These are phyloP conservation scores for Wallacemonas sp. DNA, from an alignment of 208 protist species.

Conservation along the genomic window DNA sequence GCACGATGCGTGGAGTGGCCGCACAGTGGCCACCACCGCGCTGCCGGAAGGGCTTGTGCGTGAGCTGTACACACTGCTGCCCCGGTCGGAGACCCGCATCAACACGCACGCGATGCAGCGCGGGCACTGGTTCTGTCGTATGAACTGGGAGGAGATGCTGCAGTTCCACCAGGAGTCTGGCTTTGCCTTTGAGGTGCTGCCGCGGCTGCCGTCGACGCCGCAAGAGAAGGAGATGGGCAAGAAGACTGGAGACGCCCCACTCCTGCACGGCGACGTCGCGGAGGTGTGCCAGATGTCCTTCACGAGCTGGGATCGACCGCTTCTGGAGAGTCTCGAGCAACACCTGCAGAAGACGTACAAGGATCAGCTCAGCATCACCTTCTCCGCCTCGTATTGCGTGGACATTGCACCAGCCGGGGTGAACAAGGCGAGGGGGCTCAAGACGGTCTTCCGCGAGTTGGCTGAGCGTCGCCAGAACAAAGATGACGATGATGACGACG, in stretches of 20 bases:
- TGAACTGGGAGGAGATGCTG: constrained; percentile 54
- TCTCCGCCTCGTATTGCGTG: constrained; percentile 27
- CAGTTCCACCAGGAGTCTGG: constrained; percentile 47
- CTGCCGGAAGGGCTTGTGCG: constrained; percentile 23
- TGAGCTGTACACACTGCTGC: constrained; percentile 24
- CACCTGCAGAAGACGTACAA: constrained; percentile 32
- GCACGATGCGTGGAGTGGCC: constrained; percentile 11
- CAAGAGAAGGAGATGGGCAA: constrained; percentile 8
- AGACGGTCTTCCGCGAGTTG: constrained; percentile 30
- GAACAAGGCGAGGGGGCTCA: constrained; percentile 28
- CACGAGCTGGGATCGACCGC: constrained; percentile 32
- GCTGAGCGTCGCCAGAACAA: constrained; percentile 30
- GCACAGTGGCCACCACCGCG: constrained; percentile 1
- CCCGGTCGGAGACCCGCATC: constrained; percentile 24
- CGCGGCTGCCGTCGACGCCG: constrained; percentile 4
- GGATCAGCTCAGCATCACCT: constrained; percentile 27
- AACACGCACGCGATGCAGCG: constrained; percentile 41
- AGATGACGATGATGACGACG: constrained; percentile 7
- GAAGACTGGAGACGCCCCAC: constrained; percentile 8
- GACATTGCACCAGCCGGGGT: constrained; percentile 17
- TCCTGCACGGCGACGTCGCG: not conserved
- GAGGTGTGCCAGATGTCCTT: constrained; percentile 30
- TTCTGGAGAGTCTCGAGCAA: constrained; percentile 27
- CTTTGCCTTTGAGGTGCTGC: constrained; percentile 44
- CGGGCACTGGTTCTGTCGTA: constrained; percentile 34